These are phyloP conservation scores for Hortaea werneckii DNA, from an alignment of 2,329 filamentous ascomycete genomes.

Conservation along the genomic window DNA sequence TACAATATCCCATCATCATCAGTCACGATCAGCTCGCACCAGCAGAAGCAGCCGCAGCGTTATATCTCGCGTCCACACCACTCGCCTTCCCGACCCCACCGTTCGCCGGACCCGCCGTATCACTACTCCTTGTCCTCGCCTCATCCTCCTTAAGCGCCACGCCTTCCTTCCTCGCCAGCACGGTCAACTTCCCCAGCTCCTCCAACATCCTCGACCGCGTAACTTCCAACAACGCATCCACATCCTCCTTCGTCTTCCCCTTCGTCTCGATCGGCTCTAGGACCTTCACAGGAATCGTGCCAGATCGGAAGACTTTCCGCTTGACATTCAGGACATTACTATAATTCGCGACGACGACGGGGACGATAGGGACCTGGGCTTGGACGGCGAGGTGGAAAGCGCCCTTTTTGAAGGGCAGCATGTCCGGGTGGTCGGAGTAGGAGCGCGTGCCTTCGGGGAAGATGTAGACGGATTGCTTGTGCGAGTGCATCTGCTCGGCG, in stretches of 20 bases:
- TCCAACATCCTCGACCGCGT: slow-evolving; percentile 68
- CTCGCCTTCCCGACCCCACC: slow-evolving; percentile 4
- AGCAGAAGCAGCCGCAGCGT: slow-evolving; percentile 4
- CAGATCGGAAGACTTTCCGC: slow-evolving; percentile 31
- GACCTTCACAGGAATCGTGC: slow-evolving; percentile 55
- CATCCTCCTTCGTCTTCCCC: slow-evolving; percentile 62
- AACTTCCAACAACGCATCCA: slow-evolving; percentile 59
- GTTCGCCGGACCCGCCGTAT: neutral
- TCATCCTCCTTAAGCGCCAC: slow-evolving; percentile 11
- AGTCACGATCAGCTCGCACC: no score
- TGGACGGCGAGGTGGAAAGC: slow-evolving; percentile 94
- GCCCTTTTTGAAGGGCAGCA: slow-evolving; percentile 98
- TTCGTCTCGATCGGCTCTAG: slow-evolving; percentile 71
- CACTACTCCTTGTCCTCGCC: neutral
- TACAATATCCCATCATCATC: no score
- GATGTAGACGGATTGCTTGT: slow-evolving; percentile 64
- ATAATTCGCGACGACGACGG: slow-evolving; percentile 51
- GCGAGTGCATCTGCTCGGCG: slow-evolving; percentile 63
- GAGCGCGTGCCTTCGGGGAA: slow-evolving; percentile 90
- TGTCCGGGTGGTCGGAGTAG: slow-evolving; percentile 67
- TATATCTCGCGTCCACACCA: slow-evolving; percentile 6
- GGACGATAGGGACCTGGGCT: slow-evolving; percentile 86
- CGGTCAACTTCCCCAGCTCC: slow-evolving; percentile 37
- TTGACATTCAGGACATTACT: slow-evolving; percentile 37
- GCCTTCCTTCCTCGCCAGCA: slow-evolving; percentile 18